phyloP scores from a whole-genome alignment of 2,329 filamentous ascomycete species.

The Aureobasidium vineae region DNA sequence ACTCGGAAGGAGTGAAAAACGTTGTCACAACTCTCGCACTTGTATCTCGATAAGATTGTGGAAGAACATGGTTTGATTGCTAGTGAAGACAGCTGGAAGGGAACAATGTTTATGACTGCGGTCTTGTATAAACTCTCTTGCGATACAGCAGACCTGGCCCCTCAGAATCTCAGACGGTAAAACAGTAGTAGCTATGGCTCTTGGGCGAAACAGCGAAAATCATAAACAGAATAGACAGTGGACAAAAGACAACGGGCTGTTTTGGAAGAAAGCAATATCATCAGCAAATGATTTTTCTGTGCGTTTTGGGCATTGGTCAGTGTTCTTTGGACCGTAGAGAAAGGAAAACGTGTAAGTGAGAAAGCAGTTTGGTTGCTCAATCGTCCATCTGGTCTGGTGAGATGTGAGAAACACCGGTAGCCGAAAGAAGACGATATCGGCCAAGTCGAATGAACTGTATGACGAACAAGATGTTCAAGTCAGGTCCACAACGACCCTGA shows the following conservation, averaged over 20 bases:
- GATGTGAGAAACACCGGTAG: neutral
- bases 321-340: neutral
- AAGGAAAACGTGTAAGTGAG: neutral
- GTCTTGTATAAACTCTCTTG: neutral
- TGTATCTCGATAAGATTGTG: neutral
- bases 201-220: neutral
- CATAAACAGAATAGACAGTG: neutral
- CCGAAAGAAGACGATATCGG: neutral
- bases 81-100: neutral
- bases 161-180: neutral
- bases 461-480: neutral
- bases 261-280: neutral
- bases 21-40: neutral
- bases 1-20: neutral
- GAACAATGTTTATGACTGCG: neutral
- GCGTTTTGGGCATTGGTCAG: neutral
- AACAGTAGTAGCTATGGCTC: neutral
- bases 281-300: neutral
- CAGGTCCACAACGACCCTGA: conserved; percentile 5
- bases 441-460: neutral
- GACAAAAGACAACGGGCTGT: neutral
- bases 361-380: neutral
- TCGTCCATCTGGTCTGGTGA: neutral
- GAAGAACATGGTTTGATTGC: neutral
- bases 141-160: neutral